Conservation (phyloP, 441 rosid species). For the Pelargonium citronellum region DNA sequence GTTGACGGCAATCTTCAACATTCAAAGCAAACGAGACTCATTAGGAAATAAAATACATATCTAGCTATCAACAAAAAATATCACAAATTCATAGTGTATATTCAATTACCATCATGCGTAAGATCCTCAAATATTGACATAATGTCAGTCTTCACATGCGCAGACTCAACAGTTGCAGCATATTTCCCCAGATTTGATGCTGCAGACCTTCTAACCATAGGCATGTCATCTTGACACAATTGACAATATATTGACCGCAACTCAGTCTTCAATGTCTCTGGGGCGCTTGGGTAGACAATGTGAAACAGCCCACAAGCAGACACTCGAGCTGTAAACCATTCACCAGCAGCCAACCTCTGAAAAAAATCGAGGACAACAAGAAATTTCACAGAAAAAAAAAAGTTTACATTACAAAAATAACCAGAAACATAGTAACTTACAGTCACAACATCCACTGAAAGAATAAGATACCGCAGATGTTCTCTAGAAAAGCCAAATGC, state of each 20-base stretch:
- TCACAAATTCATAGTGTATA: not conserved
- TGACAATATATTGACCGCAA: conserved; percentile 61
- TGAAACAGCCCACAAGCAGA: conserved; percentile 87
- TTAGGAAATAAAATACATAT: not conserved
- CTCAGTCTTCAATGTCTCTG: conserved; percentile 67
- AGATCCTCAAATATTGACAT: conserved; percentile 82
- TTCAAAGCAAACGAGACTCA: not conserved
- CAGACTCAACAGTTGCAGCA: conserved; percentile 83
- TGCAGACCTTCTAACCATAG: conserved; percentile 96
- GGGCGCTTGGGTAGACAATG: conserved; percentile 78
- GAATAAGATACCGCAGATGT: not conserved
- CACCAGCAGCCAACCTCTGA: conserved; percentile 83
- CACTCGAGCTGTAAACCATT: conserved; percentile 98
- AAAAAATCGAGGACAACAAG: not conserved
- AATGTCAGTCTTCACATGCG: conserved; percentile 66
- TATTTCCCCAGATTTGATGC: conserved; percentile 88
- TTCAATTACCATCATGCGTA: conserved; percentile 74
- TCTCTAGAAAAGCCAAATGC: not conserved
- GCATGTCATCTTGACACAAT: conserved; percentile 95
- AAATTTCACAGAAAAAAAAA: not conserved
- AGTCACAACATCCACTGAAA: not conserved
- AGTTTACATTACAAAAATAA: not conserved
- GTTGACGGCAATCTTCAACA: not conserved
- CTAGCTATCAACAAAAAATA: no score
- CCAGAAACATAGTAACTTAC: not conserved